Conservation (phyloP, 177 flowering plant species). For the Tripterygium wilfordii region DNA sequence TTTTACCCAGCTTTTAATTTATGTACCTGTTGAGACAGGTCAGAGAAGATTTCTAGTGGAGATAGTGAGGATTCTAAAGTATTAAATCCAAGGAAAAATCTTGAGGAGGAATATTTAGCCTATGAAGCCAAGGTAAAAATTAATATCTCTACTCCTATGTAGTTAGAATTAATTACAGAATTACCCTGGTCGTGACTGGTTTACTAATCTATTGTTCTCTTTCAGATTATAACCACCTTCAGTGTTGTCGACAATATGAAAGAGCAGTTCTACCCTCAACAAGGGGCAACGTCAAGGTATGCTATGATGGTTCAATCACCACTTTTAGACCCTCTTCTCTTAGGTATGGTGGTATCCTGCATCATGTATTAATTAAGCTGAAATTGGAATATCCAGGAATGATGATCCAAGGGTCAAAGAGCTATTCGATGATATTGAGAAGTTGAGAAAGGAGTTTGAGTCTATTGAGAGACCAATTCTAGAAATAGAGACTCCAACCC, state of each 20-base stretch:
- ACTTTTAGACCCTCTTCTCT: no score
- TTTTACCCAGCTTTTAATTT: slow-evolving; percentile 1
- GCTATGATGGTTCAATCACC: neutral
- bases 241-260: slow-evolving; percentile 92
- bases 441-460: slow-evolving; percentile 64
- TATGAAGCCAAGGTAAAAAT: slow-evolving; percentile 71
- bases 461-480: slow-evolving; percentile 68
- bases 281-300: slow-evolving; percentile 53
- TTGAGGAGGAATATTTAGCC: slow-evolving; percentile 81
- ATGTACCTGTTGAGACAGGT: slow-evolving; percentile 28
- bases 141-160: no score
- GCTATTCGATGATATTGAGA: slow-evolving; percentile 64
- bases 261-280: slow-evolving; percentile 69
- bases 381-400: slow-evolving; percentile 41
- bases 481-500: slow-evolving; percentile 54
- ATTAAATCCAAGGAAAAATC: slow-evolving; percentile 52
- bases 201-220: no score
- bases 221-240: slow-evolving; percentile 84
- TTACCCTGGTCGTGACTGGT: no score
- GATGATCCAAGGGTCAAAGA: slow-evolving; percentile 60
- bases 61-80: slow-evolving; percentile 35
- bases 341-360: neutral
- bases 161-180: no score
- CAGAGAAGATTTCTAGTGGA: slow-evolving; percentile 22
- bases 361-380: neutral